Conservation (phyloP, 805 yeast genomes). For the Jamesozyma hellenica region DNA sequence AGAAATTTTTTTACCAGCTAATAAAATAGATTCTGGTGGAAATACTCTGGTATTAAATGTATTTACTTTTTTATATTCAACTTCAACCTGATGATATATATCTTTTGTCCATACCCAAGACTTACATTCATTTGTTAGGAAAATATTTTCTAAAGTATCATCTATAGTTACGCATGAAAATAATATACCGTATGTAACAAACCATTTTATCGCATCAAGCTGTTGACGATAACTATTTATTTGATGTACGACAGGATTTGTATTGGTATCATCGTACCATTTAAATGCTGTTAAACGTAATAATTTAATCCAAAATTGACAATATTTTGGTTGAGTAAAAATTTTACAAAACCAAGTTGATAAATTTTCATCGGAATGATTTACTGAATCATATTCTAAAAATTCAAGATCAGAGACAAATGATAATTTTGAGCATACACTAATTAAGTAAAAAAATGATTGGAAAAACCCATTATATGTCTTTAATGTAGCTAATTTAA, state of each 20-base stretch:
- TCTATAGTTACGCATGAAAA: neutral
- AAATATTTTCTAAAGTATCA: neutral
- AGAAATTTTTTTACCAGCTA: neutral
- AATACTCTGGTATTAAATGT: neutral
- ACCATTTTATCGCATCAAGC: neutral
- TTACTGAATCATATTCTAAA: neutral
- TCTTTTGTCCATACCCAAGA: neutral
- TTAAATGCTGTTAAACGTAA: neutral
- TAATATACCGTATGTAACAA: neutral
- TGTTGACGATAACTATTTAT: neutral
- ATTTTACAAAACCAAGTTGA: neutral
- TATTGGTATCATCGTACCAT: neutral
- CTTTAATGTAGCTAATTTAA: neutral
- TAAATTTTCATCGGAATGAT: neutral
- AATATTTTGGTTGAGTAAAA: neutral
- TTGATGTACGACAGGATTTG: neutral
- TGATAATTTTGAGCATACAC: neutral
- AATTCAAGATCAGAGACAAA: neutral
- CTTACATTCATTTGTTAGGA: neutral
- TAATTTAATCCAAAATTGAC: neutral
- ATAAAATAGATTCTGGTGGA: neutral
- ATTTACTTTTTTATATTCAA: neutral
- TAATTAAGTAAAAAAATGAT: too few relatives aligned
- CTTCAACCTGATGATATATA: neutral
- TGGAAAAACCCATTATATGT: neutral